Evolutionary conservation across 2,329 filamentous ascomycete genomes (phyloP).

Genomic region (Lachnellula hyalina): DNA sequence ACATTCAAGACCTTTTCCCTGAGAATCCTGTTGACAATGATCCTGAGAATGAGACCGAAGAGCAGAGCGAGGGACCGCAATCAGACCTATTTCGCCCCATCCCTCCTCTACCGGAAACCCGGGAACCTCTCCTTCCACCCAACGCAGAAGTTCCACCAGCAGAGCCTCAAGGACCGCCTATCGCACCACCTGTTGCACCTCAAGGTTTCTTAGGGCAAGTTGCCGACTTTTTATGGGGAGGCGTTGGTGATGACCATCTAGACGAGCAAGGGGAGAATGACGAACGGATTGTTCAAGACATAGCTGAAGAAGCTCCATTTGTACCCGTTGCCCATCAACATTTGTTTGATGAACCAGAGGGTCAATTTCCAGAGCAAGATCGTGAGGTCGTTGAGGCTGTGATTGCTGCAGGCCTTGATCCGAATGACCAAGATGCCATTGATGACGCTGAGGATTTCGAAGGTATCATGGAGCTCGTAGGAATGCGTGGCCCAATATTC

Average conservation of each 20-base stretch:
- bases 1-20: conserved; percentile 21
- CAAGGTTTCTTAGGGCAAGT: conserved; percentile 40
- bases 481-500: conserved; percentile 88
- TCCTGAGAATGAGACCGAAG: conserved; percentile 13
- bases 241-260: conserved; percentile 39
- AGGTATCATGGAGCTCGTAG: conserved; percentile 90
- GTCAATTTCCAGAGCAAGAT: conserved; percentile 39
- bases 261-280: conserved; percentile 46
- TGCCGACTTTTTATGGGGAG: conserved; percentile 59
- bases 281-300: conserved; percentile 54
- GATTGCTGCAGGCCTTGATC: conserved; percentile 64
- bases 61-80: conserved; percentile 4
- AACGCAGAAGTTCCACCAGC: neutral
- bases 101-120: conserved; percentile 12
- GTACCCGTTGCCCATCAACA: conserved; percentile 38
- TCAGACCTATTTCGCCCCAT: conserved; percentile 17
- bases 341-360: conserved; percentile 20
- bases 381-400: conserved; percentile 59
- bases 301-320: conserved; percentile 56
- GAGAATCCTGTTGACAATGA: conserved; percentile 20
- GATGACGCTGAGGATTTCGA: conserved; percentile 93
- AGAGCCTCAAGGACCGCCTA: neutral
- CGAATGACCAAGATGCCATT: conserved; percentile 69
- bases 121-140: conserved; percentile 4
- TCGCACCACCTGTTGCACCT: conserved; percentile 20